Evolutionary conservation across 495 filamentous ascomycete genomes (phyloP), one percentile per base, ranked within the genome.

Genomic region (Aspergillus steynii): DNA sequence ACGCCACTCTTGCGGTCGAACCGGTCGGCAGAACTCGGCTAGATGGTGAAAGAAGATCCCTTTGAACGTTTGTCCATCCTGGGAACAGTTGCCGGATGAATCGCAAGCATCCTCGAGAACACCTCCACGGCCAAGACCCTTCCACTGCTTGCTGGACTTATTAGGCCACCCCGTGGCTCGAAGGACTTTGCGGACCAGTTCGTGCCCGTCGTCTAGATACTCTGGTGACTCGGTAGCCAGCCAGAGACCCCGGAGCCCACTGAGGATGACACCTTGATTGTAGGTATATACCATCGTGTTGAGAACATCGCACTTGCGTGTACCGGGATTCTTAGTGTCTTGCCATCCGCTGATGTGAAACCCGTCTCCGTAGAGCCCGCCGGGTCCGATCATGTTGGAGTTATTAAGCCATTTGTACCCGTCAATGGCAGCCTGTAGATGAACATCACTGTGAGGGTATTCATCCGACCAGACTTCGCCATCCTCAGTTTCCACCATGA

Each of bases 21-120:
- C 75, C 0, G 84, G 83, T 26, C 81, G 77, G 74, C 95, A 99
- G 73, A 98, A 97, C 3, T 85, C 71, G 0, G 87, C 82, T 1
- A 99, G 80, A 64, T 99, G 94, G 72, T 97, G 86, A 79, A 95
- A 96, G 79, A 91, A 96, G 56, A 96, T 94, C 14, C 93, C 91
- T 68, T 97, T 99, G 81, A 99, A 99, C 0, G 91, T 96, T 67
- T 97, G 93, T 1, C 82, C 83, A 66, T 99, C 83, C 74, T 98
- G 95, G 10, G 86, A 89, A 68, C 93, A 98, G 49, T 72, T 79
- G 3, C 85, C 91, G 20, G 71, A 75, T 1, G 87, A 83, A 71
- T 99, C 95, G 68, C 94, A 98, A 10, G 80, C 72, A 25, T 99
- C 95, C 69, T 96, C 92, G 56, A 99, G 77, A 8, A 97, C 81